A percentile compares a stretch with the other conserved stretches of the same genome.
Evolutionary conservation across 177 flowering plant genomes (phyloP).

Genomic region (Vitis hybrid): DNA sequence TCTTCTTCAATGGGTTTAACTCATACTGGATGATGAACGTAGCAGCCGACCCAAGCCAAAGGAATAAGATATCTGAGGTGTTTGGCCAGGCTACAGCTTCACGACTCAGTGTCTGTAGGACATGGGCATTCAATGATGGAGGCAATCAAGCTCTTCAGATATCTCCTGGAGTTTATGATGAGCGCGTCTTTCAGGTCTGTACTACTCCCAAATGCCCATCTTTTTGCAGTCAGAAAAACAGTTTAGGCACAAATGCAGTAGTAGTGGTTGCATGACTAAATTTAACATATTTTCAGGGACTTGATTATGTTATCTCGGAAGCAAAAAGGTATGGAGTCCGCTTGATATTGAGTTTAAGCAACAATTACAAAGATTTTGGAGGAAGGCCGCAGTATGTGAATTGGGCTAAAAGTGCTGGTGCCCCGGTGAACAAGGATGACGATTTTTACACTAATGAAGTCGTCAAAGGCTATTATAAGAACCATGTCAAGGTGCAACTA

Average conservation of each 20-base stretch:
- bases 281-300: conserved; percentile 30
- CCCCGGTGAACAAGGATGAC: too few relatives aligned
- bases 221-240: too few relatives aligned
- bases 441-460: too few relatives aligned
- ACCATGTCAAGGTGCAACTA: too few relatives aligned
- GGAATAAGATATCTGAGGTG: conserved; percentile 44
- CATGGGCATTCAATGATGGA: conserved; percentile 79
- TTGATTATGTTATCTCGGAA: conserved; percentile 67
- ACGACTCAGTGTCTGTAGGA: conserved; percentile 59
- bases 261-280: neutral
- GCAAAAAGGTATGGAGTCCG: conserved; percentile 46
- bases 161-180: conserved; percentile 55
- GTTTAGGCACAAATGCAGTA: too few relatives aligned
- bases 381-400: too few relatives aligned
- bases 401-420: too few relatives aligned
- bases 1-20: conserved; percentile 69
- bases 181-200: conserved; percentile 49
- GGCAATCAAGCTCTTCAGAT: conserved; percentile 44
- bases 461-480: too few relatives aligned
- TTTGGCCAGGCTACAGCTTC: conserved; percentile 45
- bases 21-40: conserved; percentile 80
- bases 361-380: too few relatives aligned
- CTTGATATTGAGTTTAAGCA: conserved; percentile 34
- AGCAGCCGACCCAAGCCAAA: conserved; percentile 44
- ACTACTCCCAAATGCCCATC: too few relatives aligned